phyloP scores from a whole-genome alignment of 306 rosid genomes.

The Sesbania bispinosa region DNA sequence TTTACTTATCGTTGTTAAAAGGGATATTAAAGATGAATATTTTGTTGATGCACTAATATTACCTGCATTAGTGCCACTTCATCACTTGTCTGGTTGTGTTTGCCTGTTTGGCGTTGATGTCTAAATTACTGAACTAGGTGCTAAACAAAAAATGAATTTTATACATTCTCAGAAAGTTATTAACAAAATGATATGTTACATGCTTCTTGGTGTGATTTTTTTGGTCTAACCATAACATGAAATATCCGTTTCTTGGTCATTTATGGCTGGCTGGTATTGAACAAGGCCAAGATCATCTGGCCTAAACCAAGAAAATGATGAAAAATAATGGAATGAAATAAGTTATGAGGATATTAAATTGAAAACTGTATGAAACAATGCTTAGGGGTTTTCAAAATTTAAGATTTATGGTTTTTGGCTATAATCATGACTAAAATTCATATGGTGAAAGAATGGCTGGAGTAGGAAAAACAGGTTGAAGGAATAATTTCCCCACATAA shows the following conservation, averaged over 20 bases:
- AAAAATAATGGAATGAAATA: neutral
- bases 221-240: neutral
- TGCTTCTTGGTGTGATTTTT: too few relatives aligned
- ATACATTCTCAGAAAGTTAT: neutral
- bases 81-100: neutral
- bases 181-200: neutral
- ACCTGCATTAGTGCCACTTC: neutral
- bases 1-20: neutral
- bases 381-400: neutral
- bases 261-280: conserved; percentile 4
- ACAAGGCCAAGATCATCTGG: neutral
- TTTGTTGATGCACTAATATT: neutral
- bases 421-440: neutral
- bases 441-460: neutral
- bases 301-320: neutral
- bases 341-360: neutral
- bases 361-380: neutral
- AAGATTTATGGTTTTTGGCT: neutral
- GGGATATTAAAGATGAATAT: neutral
- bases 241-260: neutral
- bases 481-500: neutral
- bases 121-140: neutral
- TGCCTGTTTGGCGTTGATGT: neutral
- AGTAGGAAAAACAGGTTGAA: neutral
- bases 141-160: neutral